A percentile compares a stretch with the other conserved stretches of the same genome.
These are phyloP conservation scores for Gymnopilus junonius DNA, from an alignment of 768 basidiomycete species.

Conservation along the genomic window DNA sequence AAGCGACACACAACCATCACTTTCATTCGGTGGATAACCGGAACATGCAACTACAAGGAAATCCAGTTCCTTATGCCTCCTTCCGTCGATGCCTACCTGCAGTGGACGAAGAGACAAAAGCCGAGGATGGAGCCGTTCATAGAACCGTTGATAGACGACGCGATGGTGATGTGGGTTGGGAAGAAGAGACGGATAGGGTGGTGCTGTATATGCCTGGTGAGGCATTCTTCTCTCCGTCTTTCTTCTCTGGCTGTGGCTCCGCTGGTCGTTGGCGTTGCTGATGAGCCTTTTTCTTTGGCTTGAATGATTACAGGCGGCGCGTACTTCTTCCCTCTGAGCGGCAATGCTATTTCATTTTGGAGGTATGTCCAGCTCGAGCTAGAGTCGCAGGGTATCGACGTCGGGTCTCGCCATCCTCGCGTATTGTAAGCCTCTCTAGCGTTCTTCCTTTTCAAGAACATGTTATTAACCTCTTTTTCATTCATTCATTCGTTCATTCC, in stretches of 20 bases:
- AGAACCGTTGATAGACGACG: constrained; percentile 28
- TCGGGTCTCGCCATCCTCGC: constrained; percentile 12
- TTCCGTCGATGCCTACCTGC: constrained; percentile 17
- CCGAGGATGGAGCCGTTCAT: constrained; percentile 26
- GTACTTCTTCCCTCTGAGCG: constrained; percentile 9
- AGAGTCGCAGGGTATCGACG: neutral
- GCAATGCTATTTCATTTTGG: constrained; percentile 13
- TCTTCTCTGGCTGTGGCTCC: too few relatives aligned
- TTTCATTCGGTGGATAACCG: constrained; percentile 7
- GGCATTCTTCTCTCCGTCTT: neutral
- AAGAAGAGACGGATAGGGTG: constrained; percentile 30
- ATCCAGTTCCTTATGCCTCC: constrained; percentile 8
- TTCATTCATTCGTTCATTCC: neutral
- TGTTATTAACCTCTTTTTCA: too few relatives aligned
- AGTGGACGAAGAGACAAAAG: constrained; percentile 18
- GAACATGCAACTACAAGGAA: neutral
- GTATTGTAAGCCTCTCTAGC: constrained; percentile 14
- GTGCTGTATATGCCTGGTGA: constrained; percentile 28
- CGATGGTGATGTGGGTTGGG: constrained; percentile 30
- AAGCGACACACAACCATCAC: neutral
- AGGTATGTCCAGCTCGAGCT: constrained; percentile 17
- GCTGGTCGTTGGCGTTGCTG: too few relatives aligned
- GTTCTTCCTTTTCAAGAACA: too few relatives aligned
- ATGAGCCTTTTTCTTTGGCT: neutral
- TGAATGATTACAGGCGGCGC: constrained; percentile 11